These are phyloP conservation scores for Hymenoscyphus repandus DNA, from an alignment of 2,329 filamentous ascomycete genomes.

Conservation along the genomic window DNA sequence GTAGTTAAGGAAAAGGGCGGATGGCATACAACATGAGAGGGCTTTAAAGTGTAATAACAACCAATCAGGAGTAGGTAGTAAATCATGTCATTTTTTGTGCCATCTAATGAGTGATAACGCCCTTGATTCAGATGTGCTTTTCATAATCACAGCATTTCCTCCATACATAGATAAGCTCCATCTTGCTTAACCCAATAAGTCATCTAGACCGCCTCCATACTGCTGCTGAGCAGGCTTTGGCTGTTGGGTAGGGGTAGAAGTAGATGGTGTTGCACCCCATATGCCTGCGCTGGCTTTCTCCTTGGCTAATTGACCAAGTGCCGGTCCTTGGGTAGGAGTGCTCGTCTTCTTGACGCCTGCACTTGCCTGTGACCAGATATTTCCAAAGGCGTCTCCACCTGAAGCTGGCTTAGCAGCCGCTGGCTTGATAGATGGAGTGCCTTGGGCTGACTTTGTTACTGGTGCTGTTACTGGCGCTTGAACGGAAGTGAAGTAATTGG, in stretches of 20 bases:
- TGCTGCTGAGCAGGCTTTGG: conserved; percentile 29
- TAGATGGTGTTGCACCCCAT: conserved; percentile 68
- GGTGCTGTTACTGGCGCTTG: conserved; percentile 38
- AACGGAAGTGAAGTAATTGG: conserved; percentile 95
- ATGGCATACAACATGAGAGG: too few relatives aligned
- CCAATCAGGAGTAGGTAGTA: too few relatives aligned
- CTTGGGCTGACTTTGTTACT: conserved; percentile 22
- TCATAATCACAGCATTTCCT: too few relatives aligned
- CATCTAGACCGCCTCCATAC: conserved; percentile 35
- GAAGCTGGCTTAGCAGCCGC: conserved; percentile 48
- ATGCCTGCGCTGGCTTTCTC: conserved; percentile 93
- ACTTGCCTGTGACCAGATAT: conserved; percentile 68
- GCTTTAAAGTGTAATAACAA: too few relatives aligned
- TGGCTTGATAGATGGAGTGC: conserved; percentile 38
- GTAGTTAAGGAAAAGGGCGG: too few relatives aligned
- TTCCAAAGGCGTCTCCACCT: conserved; percentile 83
- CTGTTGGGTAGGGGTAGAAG: conserved; percentile 14
- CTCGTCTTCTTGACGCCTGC: conserved; percentile 69
- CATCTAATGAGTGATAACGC: too few relatives aligned
- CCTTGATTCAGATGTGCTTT: too few relatives aligned
- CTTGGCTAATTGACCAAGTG: conserved; percentile 92
- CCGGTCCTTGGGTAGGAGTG: conserved; percentile 62
- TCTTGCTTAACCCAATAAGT: conserved; percentile 38
- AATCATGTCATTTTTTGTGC: too few relatives aligned
- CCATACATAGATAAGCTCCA: too few relatives aligned